Percentiles rank a stretch among this genome's conserved stretches.
Evolutionary conservation across 306 rosid genomes (phyloP).

Genomic region (Trifolium dubium): DNA sequence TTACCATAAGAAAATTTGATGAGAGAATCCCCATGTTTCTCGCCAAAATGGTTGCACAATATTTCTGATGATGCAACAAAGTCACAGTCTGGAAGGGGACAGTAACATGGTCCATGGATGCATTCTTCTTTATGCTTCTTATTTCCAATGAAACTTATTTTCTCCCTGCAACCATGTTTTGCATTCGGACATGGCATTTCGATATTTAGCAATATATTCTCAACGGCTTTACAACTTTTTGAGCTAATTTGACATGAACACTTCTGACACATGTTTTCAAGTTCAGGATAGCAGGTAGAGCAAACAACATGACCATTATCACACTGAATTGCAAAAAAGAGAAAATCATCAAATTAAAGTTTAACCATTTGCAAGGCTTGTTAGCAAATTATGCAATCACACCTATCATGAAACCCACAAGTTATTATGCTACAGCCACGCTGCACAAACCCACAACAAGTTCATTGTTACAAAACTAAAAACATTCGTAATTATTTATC

Average conservation of each 20-base stretch:
- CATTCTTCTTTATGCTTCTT: background rate
- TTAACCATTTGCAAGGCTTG: background rate
- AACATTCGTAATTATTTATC: no score
- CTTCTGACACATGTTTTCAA: conserved; percentile 53
- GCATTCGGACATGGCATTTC: conserved; percentile 36
- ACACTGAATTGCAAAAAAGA: conserved; percentile 57
- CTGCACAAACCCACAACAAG: no score
- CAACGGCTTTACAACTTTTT: conserved; percentile 60
- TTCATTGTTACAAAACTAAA: no score
- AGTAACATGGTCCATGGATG: background rate
- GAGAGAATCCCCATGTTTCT: background rate
- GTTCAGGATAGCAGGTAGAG: conserved; percentile 53
- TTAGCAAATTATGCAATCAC: no score
- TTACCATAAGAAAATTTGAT: no score
- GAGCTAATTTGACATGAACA: conserved; percentile 59
- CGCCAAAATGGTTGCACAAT: background rate
- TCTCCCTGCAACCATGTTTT: background rate
- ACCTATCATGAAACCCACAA: no score
- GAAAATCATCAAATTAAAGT: background rate
- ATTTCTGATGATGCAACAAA: background rate
- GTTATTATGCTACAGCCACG: no score
- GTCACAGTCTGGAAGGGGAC: background rate
- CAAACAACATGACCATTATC: conserved; percentile 73
- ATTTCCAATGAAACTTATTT: background rate
- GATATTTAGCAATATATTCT: conserved; percentile 58